Percentiles rank a stretch among this genome's conserved stretches.
phyloP scores from a whole-genome alignment of 352 stramenopile species.

The Globisporangium viniferum region DNA sequence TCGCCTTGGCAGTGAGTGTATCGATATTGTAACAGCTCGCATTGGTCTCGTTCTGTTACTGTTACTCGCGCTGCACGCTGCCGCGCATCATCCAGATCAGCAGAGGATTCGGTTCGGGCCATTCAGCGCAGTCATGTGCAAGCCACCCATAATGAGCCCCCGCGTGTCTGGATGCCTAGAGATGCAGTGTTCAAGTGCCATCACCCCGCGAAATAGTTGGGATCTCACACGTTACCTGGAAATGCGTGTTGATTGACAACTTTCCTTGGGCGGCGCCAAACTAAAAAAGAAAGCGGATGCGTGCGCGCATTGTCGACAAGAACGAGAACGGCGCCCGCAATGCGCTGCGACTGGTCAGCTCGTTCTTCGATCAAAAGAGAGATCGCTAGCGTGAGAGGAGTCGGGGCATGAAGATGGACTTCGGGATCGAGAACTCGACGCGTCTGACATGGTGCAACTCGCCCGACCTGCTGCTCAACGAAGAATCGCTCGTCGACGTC shows the following conservation, averaged over 20 bases:
- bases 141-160: neutral
- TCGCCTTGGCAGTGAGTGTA: neutral
- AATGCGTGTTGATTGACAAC: too few relatives aligned
- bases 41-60: neutral
- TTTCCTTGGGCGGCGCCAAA: too few relatives aligned
- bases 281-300: too few relatives aligned
- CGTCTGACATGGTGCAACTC: slow-evolving; percentile 59
- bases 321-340: neutral
- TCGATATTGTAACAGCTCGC: neutral
- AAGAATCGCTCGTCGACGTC: slow-evolving; percentile 73
- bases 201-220: neutral
- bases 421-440: slow-evolving; percentile 37
- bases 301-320: too few relatives aligned
- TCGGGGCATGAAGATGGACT: slow-evolving; percentile 23
- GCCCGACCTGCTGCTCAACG: slow-evolving; percentile 75
- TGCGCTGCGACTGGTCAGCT: neutral
- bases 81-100: neutral
- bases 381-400: neutral
- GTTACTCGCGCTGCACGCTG: neutral
- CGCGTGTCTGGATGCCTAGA: neutral
- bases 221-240: neutral
- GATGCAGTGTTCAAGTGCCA: neutral
- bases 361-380: too few relatives aligned
- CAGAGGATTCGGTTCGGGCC: neutral
- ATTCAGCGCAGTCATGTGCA: neutral